A percentile compares a stretch with the other conserved stretches of the same genome.
phyloP scores from a whole-genome alignment of 495 filamentous ascomycete species.

The Astrocystis sublimbata region DNA sequence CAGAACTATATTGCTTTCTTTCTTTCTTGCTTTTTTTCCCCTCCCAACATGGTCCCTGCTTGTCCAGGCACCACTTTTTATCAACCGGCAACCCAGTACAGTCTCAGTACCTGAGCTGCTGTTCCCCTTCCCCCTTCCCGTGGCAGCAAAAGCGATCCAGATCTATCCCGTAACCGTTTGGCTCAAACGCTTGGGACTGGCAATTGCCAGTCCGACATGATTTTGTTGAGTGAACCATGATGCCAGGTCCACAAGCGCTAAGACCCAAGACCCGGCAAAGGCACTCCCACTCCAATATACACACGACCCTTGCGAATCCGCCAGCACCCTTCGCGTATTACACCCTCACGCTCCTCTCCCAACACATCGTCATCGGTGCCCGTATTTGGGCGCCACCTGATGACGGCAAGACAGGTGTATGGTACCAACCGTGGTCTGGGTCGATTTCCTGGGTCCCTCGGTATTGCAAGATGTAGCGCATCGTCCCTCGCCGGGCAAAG shows the following conservation, averaged over 20 bases:
- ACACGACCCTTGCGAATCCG: background rate
- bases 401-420: background rate
- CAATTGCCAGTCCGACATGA: conserved; percentile 1
- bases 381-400: background rate
- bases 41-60: background rate
- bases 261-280: background rate
- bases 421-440: background rate
- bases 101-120: background rate
- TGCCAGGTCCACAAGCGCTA: background rate
- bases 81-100: background rate
- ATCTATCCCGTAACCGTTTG: conserved; percentile 17
- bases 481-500: background rate
- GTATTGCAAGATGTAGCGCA: conserved; percentile 14
- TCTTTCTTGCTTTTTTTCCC: too few species aligned
- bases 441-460: background rate
- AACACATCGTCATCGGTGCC: background rate
- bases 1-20: conserved; percentile 15
- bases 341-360: background rate
- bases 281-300: background rate
- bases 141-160: conserved; percentile 11
- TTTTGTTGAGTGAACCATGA: background rate
- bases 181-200: conserved; percentile 1
- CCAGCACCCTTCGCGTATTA: background rate
- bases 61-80: background rate
- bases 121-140: background rate